Evolutionary conservation across 2,329 filamentous ascomycete genomes (phyloP), one percentile per base, ranked within the genome.

Genomic region (Ophiostoma triangulosporum): DNA sequence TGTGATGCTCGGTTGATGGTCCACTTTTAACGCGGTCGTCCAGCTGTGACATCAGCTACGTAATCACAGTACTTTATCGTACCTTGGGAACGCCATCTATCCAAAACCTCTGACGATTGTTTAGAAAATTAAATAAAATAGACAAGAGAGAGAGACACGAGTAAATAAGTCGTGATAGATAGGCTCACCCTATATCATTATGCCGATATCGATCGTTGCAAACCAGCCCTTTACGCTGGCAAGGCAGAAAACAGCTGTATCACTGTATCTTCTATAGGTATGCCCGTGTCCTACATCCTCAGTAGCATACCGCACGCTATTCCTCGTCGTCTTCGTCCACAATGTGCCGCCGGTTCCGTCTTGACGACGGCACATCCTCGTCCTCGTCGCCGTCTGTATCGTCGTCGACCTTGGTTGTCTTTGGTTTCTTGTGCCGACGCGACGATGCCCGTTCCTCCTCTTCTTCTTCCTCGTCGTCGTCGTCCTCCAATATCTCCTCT

Each of bases 271-370:
- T n/a, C n/a, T n/a, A n/a, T n/a, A n/a, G n/a, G n/a, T n/a, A n/a
- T n/a, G n/a, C n/a, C n/a, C n/a, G n/a, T n/a, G n/a, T n/a, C n/a
- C n/a, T n/a, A n/a, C n/a, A n/a, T n/a, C n/a, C 11, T n/a, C 15
- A 3, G 2, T 6, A 12, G 3, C n/a, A n/a, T 6, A 3, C 35
- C 7, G 35, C 35, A 7, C 9, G 22, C 53, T 53, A 55, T 27
- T 60, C 56, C 40, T 80, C 77, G 38, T 81, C 78, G 54, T 81
- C 78, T 53, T 81, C 78, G 53, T 80, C 77, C 55, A 83, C 71
- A 58, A 83, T 72, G 59, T 77, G 73, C 56, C 78, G 71, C 62
- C 78, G 74, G 50, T 71, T 69, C 56, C 73, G 65, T 53, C 75
- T 70, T 33, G 67, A 65, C 52, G 64, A 64, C 50, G 65, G 65